Evolutionary conservation across 768 basidiomycete species (phyloP), one percentile per base, ranked within the genome.

Genomic region (Suillus americanus): DNA sequence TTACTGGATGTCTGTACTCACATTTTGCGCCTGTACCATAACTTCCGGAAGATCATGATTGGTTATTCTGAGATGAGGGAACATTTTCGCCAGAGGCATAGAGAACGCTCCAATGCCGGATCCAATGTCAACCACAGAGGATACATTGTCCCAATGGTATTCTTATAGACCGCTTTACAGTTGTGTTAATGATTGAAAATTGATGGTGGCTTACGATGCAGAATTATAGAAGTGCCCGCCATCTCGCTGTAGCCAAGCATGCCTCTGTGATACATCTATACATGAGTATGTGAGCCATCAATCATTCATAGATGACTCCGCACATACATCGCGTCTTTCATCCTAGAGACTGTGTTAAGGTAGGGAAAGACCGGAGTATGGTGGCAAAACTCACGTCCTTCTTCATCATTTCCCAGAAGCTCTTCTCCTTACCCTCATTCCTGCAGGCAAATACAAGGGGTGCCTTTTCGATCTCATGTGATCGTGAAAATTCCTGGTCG

Each of bases 11-110:
- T 33, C 4, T 8, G 40, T 3, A 53, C 66, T 65, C 53, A 74
- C 70, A 35, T 68, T 67, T 30, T 70, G 66, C 25, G 72, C 71
- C n/a, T 65, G 67, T 14, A 14, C 60, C 16, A 74, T 46, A 12
- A 74, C 68, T 37, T 71, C 70, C 13, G 74, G 75, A n/a, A 77
- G 61, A 62, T 76, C 74, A 57, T 76, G 76, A 28, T 73, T 53
- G 10, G 53, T 48, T 35, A 77, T 69, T 51, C 70, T 72, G 40
- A 77, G 43, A 23, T 75, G 71, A 7, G 74, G 74, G 60, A 68
- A 68, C 53, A 62, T 66, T 61, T 67, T 75, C 8, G 72, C 60
- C 57, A 76, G 70, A 20, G 69, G 69, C 0, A 70, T 41, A 51
- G 74, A 74, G n/a, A 77, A 62, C 1, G 71, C 67, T 4, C 75